These are phyloP conservation scores for Rubia yunnanensis DNA, from an alignment of 257 asterid species.

Conservation along the genomic window DNA sequence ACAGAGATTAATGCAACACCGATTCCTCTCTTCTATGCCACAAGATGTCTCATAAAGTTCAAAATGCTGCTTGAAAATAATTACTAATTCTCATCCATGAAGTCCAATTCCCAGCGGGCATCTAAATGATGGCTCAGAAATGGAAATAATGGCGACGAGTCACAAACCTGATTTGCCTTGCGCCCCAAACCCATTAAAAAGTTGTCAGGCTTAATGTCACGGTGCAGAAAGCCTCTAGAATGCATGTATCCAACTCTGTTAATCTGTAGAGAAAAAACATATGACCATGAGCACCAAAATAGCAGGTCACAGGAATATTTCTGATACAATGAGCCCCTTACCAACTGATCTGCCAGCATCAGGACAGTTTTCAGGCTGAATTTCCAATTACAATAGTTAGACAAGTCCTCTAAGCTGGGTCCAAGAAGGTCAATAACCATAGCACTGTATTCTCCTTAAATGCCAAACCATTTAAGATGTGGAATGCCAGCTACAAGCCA, in stretches of 20 bases:
- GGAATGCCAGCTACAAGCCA: no score
- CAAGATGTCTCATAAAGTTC: not conserved
- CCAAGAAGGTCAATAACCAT: no score
- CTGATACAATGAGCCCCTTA: no score
- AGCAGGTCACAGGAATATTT: not conserved
- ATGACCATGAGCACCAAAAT: constrained; percentile 4
- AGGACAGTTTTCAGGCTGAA: no score
- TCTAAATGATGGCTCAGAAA: constrained; percentile 8
- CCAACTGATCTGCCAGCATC: no score
- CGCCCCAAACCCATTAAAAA: constrained; percentile 90
- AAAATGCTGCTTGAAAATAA: not conserved
- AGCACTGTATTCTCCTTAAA: no score
- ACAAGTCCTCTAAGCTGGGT: no score
- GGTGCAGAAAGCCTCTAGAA: constrained; percentile 85
- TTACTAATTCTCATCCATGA: not conserved
- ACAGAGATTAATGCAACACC: no score
- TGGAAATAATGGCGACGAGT: not conserved
- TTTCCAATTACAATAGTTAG: no score
- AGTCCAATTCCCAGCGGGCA: not conserved
- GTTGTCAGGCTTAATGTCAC: constrained; percentile 88
- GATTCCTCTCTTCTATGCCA: not conserved
- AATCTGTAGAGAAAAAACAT: constrained; percentile 38
- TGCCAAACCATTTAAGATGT: no score
- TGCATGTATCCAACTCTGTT: constrained; percentile 84
- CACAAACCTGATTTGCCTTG: constrained; percentile 78